Base-by-base conservation (phyloP, 106 monocot genomes). In the Dendrobium chrysotoxum region DNA sequence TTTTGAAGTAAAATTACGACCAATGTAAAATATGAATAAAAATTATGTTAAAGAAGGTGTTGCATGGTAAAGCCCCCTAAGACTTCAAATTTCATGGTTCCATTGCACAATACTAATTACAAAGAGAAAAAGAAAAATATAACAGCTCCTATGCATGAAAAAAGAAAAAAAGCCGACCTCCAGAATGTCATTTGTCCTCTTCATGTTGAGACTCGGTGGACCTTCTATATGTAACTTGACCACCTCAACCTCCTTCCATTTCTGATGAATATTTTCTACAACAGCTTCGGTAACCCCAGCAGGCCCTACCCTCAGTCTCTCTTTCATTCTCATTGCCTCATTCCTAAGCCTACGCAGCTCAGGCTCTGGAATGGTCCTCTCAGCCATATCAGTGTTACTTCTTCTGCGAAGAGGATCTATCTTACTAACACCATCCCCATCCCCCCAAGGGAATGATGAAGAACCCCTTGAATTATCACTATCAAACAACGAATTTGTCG, bases 211-310 rank as follows among this genome's bases (percentile, higher is more conserved):
- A 78, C 84, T 85, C 12, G 92, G 85, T 21, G 87, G 76, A 16
- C 97, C 97, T 89, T 89, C 90, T 77, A 98, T 92, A 76, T 83
- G 80, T 78, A 98, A 73, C 76, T 94, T 94, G 58, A 98, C 89
- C 67, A 98, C 90, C 88, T 98, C 97, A 16, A 45, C 58, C 50
- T 85, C 85, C 80, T 84, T 90, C 97, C 97, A 98, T 71, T 92
- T 98, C 82, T 79, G 67, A 61, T 85, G 90, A 78, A 98, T 94
- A 72, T 50, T 85, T 74, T 91, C 83, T 38, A 94, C 92, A n/a
- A 98, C 41, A 13, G 85, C 83, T 55, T 91, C 82, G 28, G 94
- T 94, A 58, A 98, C 92, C 21, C 97, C 97, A 46, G 88, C 92
- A 12, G 89, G 79, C 7, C 97, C 94, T 35, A 98, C 86, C 66